Evolutionary conservation across 805 yeast genomes (phyloP), one percentile per base, ranked within the genome.

Genomic region (Ogataea neopini): DNA sequence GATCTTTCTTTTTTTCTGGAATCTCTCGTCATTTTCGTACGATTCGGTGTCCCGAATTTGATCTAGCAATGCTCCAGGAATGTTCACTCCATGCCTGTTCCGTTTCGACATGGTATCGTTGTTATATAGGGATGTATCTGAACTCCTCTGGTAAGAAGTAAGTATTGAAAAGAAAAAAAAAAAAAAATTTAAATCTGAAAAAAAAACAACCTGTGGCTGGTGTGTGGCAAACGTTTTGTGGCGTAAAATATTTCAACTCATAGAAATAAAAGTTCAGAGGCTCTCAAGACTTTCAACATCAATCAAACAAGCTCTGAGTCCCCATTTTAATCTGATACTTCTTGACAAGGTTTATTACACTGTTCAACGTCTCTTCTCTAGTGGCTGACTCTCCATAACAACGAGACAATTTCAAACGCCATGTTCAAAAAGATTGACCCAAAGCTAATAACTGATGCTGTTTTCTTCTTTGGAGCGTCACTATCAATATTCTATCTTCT

Each of bases 401-500:
- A n/a, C n/a, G n/a, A n/a, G n/a, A n/a, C n/a, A n/a, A n/a, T n/a
- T n/a, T n/a, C n/a, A 13, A 17, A n/a, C 37, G 39, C 33, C 5
- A 59, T 60, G 66, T 44, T 50, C 44, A 56, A 55, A 45, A 63
- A 60, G 43, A 33, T 66, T 7, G 70, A 66, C 36, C 50, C 65
- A 1, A 63, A 64, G 43, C 47, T 58, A 4, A 29, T 63, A 10
- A 56, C 66, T 5, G 68, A 65, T 42, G 58, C 63, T 2, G 67
- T 62, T 7, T 60, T 67, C 41, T 56, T 68, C 32, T 52, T 68
- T 10, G 71, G 83, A 4, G 82, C 83, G 1, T 78, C 82, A 23
- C 69, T 79, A 40, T 77, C 83, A 3, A 74, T 77, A 51, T 78
- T 76, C 57, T 79, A 77, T 52, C 57, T 79, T 44, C 52, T 79